These are phyloP conservation scores for Backusella sp. DNA, from an alignment of 192 early-diverging fungal genomes.

Conservation along the genomic window DNA sequence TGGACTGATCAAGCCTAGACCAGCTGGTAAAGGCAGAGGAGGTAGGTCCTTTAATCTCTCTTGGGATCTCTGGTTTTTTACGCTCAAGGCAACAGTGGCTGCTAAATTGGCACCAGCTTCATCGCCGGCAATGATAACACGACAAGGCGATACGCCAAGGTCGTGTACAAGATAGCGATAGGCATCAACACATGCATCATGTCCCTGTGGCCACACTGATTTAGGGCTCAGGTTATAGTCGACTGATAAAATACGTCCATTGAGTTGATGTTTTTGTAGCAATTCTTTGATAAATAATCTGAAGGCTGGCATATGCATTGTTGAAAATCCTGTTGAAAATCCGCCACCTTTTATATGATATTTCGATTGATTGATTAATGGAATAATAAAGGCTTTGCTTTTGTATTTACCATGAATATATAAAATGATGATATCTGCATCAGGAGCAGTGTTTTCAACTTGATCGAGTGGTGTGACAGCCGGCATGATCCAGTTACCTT, in stretches of 20 bases:
- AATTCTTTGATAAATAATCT: background rate
- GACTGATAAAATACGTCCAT: slow-evolving; percentile 5
- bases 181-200: background rate
- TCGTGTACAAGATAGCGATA: slow-evolving; percentile 15
- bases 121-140: slow-evolving; percentile 4
- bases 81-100: background rate
- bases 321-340: slow-evolving; percentile 6
- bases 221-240: slow-evolving; percentile 1
- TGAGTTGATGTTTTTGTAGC: background rate
- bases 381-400: background rate
- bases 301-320: slow-evolving; percentile 7
- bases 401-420: slow-evolving; percentile 19
- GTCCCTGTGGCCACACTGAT: slow-evolving; percentile 3
- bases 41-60: background rate
- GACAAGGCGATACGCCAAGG: background rate
- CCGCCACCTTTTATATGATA: background rate
- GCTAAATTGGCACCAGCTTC: slow-evolving; percentile 20
- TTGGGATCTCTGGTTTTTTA: background rate
- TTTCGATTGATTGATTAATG: background rate
- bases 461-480: background rate
- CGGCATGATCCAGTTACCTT: slow-evolving; percentile 14
- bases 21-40: slow-evolving; percentile 13
- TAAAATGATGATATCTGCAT: slow-evolving; percentile 12
- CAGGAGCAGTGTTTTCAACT: background rate
- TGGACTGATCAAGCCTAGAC: slow-evolving; percentile 1